phyloP scores from a whole-genome alignment of 2,329 filamentous ascomycete species.

The Epichloe aotearoae region DNA sequence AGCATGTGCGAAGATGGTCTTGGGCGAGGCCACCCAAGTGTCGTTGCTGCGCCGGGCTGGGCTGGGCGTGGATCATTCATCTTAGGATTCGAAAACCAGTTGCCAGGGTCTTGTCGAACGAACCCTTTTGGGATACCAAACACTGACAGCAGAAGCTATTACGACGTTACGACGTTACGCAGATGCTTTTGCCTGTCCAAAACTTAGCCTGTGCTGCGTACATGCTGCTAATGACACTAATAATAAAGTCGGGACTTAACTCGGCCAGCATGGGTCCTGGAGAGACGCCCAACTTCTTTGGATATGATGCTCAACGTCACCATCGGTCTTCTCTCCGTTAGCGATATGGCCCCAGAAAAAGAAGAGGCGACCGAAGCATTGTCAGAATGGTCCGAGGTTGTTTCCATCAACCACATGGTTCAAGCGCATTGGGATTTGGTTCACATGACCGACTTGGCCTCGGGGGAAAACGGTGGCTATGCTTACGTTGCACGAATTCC shows the following conservation, averaged over 20 bases:
- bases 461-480: neutral
- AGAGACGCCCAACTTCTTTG: neutral
- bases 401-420: neutral
- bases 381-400: neutral
- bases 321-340: neutral
- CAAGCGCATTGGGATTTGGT: neutral
- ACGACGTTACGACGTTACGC: slow-evolving; percentile 2
- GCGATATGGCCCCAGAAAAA: neutral
- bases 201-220: neutral
- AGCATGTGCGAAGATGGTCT: neutral
- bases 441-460: neutral
- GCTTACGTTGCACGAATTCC: neutral
- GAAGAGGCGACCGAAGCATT: neutral
- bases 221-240: neutral
- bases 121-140: neutral
- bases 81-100: neutral
- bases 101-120: neutral
- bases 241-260: neutral
- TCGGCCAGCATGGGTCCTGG: neutral
- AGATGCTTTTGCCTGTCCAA: neutral
- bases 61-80: neutral
- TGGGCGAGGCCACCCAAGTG: neutral
- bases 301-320: neutral
- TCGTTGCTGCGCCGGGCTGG: neutral
- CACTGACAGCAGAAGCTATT: slow-evolving; percentile 4